Base-by-base conservation (phyloP, 202 grass and related monocot genomes). In the Panicum hallii region DNA sequence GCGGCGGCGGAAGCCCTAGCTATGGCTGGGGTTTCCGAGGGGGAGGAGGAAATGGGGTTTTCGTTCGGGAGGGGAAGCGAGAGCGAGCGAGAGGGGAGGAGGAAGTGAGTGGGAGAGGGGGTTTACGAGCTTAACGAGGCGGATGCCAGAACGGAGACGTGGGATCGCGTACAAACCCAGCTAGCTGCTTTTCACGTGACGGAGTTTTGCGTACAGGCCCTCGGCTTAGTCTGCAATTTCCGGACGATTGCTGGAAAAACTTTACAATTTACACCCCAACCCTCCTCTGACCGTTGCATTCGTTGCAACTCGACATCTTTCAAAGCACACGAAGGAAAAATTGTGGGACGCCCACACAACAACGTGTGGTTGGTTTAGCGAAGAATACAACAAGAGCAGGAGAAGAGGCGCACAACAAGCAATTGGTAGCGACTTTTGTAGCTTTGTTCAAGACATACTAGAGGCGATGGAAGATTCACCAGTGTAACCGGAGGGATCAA, bases 1-100 rank as follows among this genome's bases (percentile, higher is more conserved):
- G 36, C 49, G 30, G 45, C 4, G 38, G 53, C 19, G 38, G 20
- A 46, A 46, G 67, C 49, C 78, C 64, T 69, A 81, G 49, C 2
- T 13, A 20, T 54, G 48, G n/a, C 55, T 76, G 74, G 49, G 72
- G 72, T 74, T 74, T 55, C n/a, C 58, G 58, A 45, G 47, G 12
- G 12, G 34, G 66, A 44, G 17, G 38, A 60, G 15, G 52, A 12
- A 42, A 5, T 1, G 52, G 36, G 36, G 36, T 38, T 38, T 38
- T 38, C 36, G 36, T 38, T 40, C 26, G 16, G 40, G 41, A 26
- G 43, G 67, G 26, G 15, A 70, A 30, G 63, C 19, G 78, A 44
- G 32, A 42, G 78, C 7, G 23, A 16, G 58, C 58, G 58, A 45
- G 46, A 23, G 20, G 12, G 34, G 66, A 44, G 17, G 36, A 60